Evolutionary conservation across 345 rosid species (phyloP), one percentile per base, ranked within the genome.

Genomic region (Draba incana): DNA sequence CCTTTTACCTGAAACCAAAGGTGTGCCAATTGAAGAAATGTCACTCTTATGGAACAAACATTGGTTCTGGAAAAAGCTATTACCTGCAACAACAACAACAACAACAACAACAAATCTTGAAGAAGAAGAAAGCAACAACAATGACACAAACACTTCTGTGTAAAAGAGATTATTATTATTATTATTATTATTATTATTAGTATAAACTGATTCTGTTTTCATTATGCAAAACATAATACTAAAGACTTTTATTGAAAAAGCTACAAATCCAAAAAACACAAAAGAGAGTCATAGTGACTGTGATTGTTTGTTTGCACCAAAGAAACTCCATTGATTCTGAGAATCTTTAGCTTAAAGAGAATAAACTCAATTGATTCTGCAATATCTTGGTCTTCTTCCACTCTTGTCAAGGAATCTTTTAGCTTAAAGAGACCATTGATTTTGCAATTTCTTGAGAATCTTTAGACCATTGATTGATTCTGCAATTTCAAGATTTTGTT

Each of bases 1-100:
- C 41, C 69, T 94, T 63, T 80, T 94, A 60, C 97, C 96, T 10
- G 96, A 89, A 72, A 91, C 97, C 35, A 94, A 91, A 65, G 97
- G 96, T 68, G 85, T 94, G 10, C 97, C 99, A 0, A 85, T 94
- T 28, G 99, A 94, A 76, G 97, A 94, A 78, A 91, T 91, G 92
- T 72, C 85, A 43, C 79, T 94, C 47, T 12, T 89, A 47, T 91
- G 99, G 97, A 83, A 79, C 62, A 91, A 80, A 66, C 99, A 91
- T 67, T 94, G 97, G 99, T 91, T 94, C 74, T 91, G 97, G 97
- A 91, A 87, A 73, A 81, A 62, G 71, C 75, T 80, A 46, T 67
- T 90, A 52, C 91, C 90, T 2, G 65, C 53, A 50, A 50, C 77
- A 65, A 30, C 90, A 1, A 63, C 52, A 49, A 46, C 53, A 50